These are phyloP conservation scores for Thinopyrum obtusiflorum DNA, from an alignment of 202 grass and related monocot species.

Conservation along the genomic window DNA sequence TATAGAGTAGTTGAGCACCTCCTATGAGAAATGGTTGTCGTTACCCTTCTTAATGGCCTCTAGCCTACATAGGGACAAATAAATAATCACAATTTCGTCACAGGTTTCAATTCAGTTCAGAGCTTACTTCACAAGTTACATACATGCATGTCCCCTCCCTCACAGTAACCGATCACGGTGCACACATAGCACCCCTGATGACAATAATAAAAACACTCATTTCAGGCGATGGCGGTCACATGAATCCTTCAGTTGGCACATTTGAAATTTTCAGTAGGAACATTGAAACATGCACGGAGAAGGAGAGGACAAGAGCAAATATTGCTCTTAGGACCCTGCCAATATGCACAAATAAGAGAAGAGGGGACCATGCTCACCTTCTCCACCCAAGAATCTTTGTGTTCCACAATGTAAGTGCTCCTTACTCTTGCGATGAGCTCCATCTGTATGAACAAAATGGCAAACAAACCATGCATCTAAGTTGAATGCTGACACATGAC, in stretches of 20 bases:
- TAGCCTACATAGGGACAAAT: conserved; percentile 26
- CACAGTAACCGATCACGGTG: conserved; percentile 85
- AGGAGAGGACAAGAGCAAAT: conserved; percentile 9
- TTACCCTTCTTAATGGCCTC: conserved; percentile 78
- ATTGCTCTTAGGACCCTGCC: conserved; percentile 27
- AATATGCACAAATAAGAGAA: conserved; percentile 9
- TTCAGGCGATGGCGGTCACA: background rate
- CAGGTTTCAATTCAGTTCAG: conserved; percentile 13
- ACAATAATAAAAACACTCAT: background rate
- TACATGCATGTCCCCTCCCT: conserved; percentile 90
- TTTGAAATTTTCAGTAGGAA: background rate
- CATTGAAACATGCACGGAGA: background rate
- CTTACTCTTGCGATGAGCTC: conserved; percentile 85
- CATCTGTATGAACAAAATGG: conserved; percentile 55
- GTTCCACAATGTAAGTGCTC: conserved; percentile 91
- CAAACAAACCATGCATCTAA: background rate
- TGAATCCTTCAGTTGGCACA: conserved; percentile 18
- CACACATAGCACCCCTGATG: conserved; percentile 89
- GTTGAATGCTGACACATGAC: background rate
- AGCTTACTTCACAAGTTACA: conserved; percentile 19
- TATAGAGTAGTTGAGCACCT: conserved; percentile 49
- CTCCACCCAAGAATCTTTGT: conserved; percentile 96
- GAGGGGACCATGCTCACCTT: conserved; percentile 53
- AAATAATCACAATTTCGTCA: background rate
- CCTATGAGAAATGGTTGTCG: conserved; percentile 71